Evolutionary conservation across 108 stramenopile genomes (phyloP).

Genomic region (Mayamaea pseudoterrestris): DNA sequence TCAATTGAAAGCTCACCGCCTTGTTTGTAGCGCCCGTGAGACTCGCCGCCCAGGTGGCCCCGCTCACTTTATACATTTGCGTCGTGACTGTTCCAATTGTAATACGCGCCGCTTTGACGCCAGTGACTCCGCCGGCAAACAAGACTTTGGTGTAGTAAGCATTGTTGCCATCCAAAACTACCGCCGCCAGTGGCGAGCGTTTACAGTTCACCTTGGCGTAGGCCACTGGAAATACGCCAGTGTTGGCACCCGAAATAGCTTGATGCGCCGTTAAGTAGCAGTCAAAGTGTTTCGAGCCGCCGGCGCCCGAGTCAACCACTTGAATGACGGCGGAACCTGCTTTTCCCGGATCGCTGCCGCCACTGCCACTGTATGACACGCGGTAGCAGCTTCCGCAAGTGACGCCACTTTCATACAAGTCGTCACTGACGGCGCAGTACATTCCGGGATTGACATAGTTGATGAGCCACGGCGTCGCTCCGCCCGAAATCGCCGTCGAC

Average conservation of each 20-base stretch:
- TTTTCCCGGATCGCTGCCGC: background rate
- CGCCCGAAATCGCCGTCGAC: background rate
- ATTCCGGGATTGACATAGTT: background rate
- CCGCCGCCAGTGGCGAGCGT: background rate
- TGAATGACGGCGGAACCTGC: background rate
- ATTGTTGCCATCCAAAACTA: background rate
- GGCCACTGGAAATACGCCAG: background rate
- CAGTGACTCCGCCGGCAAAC: constrained; percentile 1
- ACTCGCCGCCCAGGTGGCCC: constrained; percentile 1
- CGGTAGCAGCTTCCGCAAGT: background rate
- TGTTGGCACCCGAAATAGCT: background rate
- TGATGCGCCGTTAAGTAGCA: background rate
- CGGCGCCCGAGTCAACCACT: background rate
- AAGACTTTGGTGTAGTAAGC: constrained; percentile 1
- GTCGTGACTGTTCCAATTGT: background rate
- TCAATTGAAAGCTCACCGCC: background rate
- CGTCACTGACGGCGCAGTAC: constrained; percentile 1
- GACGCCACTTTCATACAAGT: background rate
- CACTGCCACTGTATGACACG: background rate
- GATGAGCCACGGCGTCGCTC: background rate
- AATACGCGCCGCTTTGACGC: background rate
- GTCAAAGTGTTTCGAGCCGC: background rate
- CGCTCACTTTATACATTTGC: background rate
- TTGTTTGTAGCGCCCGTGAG: background rate
- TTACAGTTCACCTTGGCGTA: background rate